phyloP scores from a whole-genome alignment of 1,284 basidiomycete species.

The Apiotrichum sp. region DNA sequence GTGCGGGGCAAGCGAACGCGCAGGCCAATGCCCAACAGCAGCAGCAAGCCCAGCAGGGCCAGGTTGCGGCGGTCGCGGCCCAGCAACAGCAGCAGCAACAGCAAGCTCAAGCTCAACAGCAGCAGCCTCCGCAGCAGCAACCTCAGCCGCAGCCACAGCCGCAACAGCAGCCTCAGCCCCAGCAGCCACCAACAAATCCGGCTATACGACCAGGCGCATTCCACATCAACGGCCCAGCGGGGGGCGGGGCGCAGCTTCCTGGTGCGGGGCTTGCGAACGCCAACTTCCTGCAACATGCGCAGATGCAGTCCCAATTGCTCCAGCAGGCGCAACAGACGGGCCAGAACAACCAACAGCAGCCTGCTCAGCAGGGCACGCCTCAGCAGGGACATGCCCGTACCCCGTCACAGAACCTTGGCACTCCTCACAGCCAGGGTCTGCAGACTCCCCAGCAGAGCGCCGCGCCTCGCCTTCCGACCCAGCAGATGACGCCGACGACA shows the following conservation, averaged over 20 bases:
- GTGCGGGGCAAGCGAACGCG: conserved; percentile 1
- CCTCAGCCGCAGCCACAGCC: not conserved
- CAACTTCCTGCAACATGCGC: conserved; percentile 4
- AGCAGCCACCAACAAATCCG: not conserved
- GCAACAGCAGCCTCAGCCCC: not conserved
- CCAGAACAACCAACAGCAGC: conserved; percentile 2
- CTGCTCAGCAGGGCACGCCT: not conserved
- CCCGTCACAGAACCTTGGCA: conserved; percentile 4
- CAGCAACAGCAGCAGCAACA: not conserved
- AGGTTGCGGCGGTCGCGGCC: not conserved
- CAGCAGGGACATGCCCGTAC: conserved; percentile 4
- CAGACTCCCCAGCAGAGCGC: not conserved
- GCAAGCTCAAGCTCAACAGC: no score
- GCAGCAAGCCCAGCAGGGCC: conserved; percentile 1
- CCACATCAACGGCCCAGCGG: not conserved
- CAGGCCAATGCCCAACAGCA: not conserved
- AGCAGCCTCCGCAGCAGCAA: not conserved
- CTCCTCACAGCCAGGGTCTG: conserved; percentile 2
- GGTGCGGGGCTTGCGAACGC: conserved; percentile 5
- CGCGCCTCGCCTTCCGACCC: conserved; percentile 6
- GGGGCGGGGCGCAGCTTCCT: not conserved
- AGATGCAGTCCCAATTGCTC: not conserved
- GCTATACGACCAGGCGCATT: not conserved
- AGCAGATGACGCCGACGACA: conserved; percentile 7
- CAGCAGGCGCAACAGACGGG: conserved; percentile 1